Evolutionary conservation across 2,329 filamentous ascomycete genomes (phyloP), one percentile per base, ranked within the genome.

Genomic region (Pezicula carpinea): DNA sequence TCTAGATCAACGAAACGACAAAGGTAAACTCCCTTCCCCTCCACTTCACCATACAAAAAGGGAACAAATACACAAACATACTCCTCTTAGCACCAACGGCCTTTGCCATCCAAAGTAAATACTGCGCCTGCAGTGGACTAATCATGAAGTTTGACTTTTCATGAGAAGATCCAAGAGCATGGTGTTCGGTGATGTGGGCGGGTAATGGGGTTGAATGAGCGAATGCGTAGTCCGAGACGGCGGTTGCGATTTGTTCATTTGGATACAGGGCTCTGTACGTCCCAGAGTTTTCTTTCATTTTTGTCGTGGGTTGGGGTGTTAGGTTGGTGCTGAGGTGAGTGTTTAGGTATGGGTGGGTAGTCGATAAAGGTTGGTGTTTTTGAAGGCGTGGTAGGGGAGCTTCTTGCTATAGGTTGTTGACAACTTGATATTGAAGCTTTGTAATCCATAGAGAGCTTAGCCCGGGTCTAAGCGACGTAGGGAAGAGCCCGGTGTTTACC

Each of bases 181-280:
- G 71, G 49, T 72, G 73, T 23, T 67, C 63, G 34, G 61, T 60
- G 46, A 76, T 67, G 49, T 69, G 58, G 47, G 64, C 60, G 4
- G 73, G 72, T 33, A 76, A 58, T 11, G 61, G 51, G 17, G 66
- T 65, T 14, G 72, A 75, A 57, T 72, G 67, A 23, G 59, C 49
- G 31, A 65, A 62, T 15, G 73, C 64, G 56, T 77, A 76, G 11
- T 65, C 60, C 13, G 66, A 64, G 50, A 75, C 73, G 15, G 62
- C 65, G 42, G 59, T 53, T 43, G 66, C 66, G 43, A 74, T 65
- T 45, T 66, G 55, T 21, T 66, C 62, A 44, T 69, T 73, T 26
- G 67, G 63, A 55, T 73, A 75, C 31, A 75, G 65, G 21, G 61
- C 54, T 19, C 65, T 57, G 3, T 49, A 53, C 21, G 61, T 54